Base-by-base conservation (phyloP, 345 rosid genomes). In the Euphorbia pulcherrima region DNA sequence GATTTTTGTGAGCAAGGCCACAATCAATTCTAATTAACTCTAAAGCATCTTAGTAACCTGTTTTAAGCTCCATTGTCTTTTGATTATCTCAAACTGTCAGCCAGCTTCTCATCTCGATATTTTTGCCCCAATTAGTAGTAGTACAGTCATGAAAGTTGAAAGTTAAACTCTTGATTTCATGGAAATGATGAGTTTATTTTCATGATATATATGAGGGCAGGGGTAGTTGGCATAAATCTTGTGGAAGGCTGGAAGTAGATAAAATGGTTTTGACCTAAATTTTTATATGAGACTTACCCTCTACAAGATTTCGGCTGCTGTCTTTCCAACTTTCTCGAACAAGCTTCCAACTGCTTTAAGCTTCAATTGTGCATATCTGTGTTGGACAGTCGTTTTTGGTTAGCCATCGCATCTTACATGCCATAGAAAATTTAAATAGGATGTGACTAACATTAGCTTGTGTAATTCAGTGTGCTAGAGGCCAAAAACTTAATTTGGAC, bases 161-260 rank as follows among this genome's bases (percentile, higher is more conserved):
- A 65, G 67, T 78, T 56, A 82, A 77, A 68, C 69, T 75, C 68
- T 44, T 6, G 16, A 44, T 44, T 44, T 18, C 72, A 79, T 44
- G 75, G 71, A 72, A 78, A 77, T 76, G 66, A 68, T 83, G 84
- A 90, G 57, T 89, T 92, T 80, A 81, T 92, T 71, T 89, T 92
- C 74, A 69, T 92, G 86, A 92, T 92, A 74, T 92, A 94, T 39
- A 89, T 92, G 58, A 85, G 96, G 82, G 97, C 97, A 66, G 98
- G 98, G 37, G 96, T 96, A 79, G 90, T 90, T 73, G 96, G 98
- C 72, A 85, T 90, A 77, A 92, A 88, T 82, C 98, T 92, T 70
- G 90, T 86, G 41, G 88, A 96, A 72, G 98, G 68, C 88, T 86
- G 41, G 88, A 96, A 72, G 98, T 96, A 67, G 96, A 92, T 71